Conservation (phyloP, 352 stramenopile genomes). For the Phytophthora fragariae region DNA sequence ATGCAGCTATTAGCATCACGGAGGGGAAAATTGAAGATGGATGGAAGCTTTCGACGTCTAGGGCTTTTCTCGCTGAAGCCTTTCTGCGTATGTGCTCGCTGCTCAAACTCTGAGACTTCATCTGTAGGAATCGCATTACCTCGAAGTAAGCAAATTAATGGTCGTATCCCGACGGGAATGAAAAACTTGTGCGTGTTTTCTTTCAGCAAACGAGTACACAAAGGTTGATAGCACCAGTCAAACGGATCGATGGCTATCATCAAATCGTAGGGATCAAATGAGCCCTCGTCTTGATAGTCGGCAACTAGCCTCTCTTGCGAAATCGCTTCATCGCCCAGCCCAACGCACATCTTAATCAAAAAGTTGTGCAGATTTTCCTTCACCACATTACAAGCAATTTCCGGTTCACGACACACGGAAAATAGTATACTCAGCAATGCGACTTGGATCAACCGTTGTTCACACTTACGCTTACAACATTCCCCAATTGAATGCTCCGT, state of each 20-base stretch:
- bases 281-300: background rate
- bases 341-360: conserved; percentile 44
- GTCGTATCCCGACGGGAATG: conserved; percentile 48
- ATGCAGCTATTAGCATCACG: background rate
- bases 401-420: conserved; percentile 42
- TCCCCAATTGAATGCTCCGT: conserved; percentile 12
- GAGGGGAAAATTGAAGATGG: conserved; percentile 52
- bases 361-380: conserved; percentile 52
- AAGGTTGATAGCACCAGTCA: conserved; percentile 59
- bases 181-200: conserved; percentile 42
- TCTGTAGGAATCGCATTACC: conserved; percentile 47
- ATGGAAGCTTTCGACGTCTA: conserved; percentile 35
- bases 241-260: conserved; percentile 63
- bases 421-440: conserved; percentile 51
- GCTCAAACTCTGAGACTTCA: conserved; percentile 57
- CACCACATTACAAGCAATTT: conserved; percentile 44
- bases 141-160: conserved; percentile 48
- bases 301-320: background rate
- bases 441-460: conserved; percentile 37
- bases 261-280: conserved; percentile 47
- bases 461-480: conserved; percentile 39
- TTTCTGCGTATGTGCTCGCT: conserved; percentile 2
- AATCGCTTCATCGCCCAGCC: background rate
- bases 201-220: conserved; percentile 35
- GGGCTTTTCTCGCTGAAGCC: background rate